Evolutionary conservation across 2,329 filamentous ascomycete genomes (phyloP), one percentile per base, ranked within the genome.

Genomic region (Fusarium robinianum): DNA sequence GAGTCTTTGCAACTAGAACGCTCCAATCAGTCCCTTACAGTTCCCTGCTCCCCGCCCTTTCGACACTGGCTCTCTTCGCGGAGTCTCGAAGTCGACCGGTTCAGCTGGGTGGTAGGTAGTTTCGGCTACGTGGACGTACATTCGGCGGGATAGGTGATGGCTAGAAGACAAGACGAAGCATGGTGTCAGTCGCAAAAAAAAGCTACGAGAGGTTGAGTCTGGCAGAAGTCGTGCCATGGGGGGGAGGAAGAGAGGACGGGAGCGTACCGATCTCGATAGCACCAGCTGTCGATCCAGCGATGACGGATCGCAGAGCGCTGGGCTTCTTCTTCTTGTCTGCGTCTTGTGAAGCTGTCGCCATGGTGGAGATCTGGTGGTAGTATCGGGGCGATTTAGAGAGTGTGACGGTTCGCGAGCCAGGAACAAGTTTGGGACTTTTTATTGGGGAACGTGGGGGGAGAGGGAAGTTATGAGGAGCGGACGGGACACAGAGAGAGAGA

Each of bases 101-200:
- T 38, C 29, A 27, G 22, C n/a, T n/a, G n/a, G n/a, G n/a, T n/a
- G 25, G 24, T 22, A 36, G 51, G 24, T 18, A 5, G 16, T 9
- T 12, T 41, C 12, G 30, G 36, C 9, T 25, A 19, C 18, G 7
- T 10, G 12, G 42, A 70, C 79, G 60, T 82, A 90, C 87, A 96
- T 71, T 96, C 91, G 63, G 90, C 90, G 43, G 91, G 91, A 70
- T 96, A 96, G 53, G 91, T 96, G 61, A 96, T 95, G 51, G 90
- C 75, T 77, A 51, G 16, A 43, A 36, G n/a, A 10, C 11, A 15
- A 31, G 18, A 22, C 38, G 8, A 12, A 10, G 23, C 25, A 9
- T 25, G n/a, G 19, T 18, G 22, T 58, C 41, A 60, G 57, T 33
- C 39, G 22, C 16, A 12, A 36, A n/a, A n/a, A n/a, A n/a, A n/a